Base-by-base conservation (phyloP, 1,284 basidiomycete genomes). In the Leccinum ponderosum region DNA sequence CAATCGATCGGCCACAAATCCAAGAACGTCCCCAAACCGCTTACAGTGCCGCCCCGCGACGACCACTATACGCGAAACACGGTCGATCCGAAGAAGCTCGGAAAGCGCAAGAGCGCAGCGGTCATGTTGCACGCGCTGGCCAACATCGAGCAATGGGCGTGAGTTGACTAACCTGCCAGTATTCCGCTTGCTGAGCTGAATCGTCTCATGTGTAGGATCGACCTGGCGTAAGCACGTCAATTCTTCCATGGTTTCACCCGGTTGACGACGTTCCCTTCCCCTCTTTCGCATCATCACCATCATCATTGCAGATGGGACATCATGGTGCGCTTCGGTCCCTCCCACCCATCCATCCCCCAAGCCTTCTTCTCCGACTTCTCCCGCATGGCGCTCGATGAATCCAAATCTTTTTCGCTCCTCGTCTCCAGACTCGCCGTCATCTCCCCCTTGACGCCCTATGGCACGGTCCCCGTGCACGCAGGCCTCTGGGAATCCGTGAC, bases 331-430 rank as follows among this genome's bases (percentile, higher is more conserved):
- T 55, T 55, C 17, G 54, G 39, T 8, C 29, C 29, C 29, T 1
- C 29, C 29, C 29, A 29, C 29, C 29, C 29, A 29, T 29, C 29
- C 29, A 55, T 47, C 37, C 39, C 54, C 27, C 25, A 55, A 31
- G 39, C 54, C 8, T 55, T 55, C 17, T 55, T 47, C 27, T 42
- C 53, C 25, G 54, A 55, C n/a, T 44, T 55, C 6, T 42, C 54
- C 7, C 54, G 37, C 22, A 44, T 55, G 54, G 39, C 37, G 9
- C 54, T 44, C 39, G 39, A 55, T n/a, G 39, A 55, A 20, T 55
- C 54, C 7, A 44, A 55, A 14, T 27, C 14, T 6, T 44, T 55
- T 27, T 55, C 39, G 6, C 54, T 55, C n/a, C 54, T 55, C 22
- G 25, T 44, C 25, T 44, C 54, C 9, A 55, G 54, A 44, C 54